Conservation (phyloP, 257 asterid genomes). For the Solanum chmielewskii region DNA sequence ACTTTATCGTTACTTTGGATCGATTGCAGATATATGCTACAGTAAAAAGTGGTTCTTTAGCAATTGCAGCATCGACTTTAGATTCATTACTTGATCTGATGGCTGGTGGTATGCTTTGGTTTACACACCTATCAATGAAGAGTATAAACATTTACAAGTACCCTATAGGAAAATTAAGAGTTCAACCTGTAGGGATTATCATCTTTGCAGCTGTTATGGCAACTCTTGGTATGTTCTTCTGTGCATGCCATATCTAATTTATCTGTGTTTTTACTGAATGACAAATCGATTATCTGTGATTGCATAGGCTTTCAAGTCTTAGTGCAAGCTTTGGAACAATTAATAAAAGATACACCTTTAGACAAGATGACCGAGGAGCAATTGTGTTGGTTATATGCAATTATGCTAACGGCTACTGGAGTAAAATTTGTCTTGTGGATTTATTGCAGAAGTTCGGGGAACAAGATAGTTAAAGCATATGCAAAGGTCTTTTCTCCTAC, state of each 20-base stretch:
- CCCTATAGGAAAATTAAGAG: slow-evolving; percentile 59
- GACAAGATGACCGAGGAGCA: slow-evolving; percentile 29
- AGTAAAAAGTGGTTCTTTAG: slow-evolving; percentile 52
- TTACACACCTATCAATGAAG: slow-evolving; percentile 64
- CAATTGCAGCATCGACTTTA: slow-evolving; percentile 62
- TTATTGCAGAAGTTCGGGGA: slow-evolving; percentile 47
- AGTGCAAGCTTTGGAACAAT: slow-evolving; percentile 32
- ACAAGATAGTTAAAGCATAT: slow-evolving; percentile 57
- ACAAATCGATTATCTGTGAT: not conserved
- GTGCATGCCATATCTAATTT: not conserved
- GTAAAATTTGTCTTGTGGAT: slow-evolving; percentile 40
- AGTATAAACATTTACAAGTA: slow-evolving; percentile 58
- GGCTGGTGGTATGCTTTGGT: slow-evolving; percentile 70
- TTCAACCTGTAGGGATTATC: slow-evolving; percentile 70
- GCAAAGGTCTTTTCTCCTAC: slow-evolving; percentile 27
- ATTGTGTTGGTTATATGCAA: slow-evolving; percentile 37
- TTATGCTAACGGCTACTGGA: slow-evolving; percentile 52
- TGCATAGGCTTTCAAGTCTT: slow-evolving; percentile 46
- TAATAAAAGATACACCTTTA: slow-evolving; percentile 18
- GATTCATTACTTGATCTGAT: slow-evolving; percentile 66
- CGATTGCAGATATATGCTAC: slow-evolving; percentile 45
- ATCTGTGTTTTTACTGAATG: not conserved
- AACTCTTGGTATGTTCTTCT: slow-evolving; percentile 37
- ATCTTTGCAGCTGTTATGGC: slow-evolving; percentile 69
- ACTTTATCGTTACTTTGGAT: not conserved